phyloP scores from a whole-genome alignment of 2,329 filamentous ascomycete genomes.

The Aspergillaceae sp. region DNA sequence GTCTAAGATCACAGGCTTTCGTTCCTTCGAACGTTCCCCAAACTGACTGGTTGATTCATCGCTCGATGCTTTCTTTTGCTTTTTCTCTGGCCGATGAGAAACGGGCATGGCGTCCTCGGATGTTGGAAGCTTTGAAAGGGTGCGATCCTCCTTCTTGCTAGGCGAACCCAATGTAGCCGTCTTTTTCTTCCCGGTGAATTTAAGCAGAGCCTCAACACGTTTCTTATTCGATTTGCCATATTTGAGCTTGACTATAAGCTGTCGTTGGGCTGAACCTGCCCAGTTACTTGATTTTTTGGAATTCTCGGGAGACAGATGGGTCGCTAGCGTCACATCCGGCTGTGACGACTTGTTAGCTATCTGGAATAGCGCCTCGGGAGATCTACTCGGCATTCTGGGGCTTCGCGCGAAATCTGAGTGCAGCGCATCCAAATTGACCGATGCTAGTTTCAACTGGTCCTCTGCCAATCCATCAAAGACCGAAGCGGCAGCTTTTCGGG shows the following conservation, averaged over 20 bases:
- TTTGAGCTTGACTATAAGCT: constrained; percentile 42
- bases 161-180: constrained; percentile 16
- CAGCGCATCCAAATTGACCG: constrained; percentile 6
- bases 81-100: constrained; percentile 4
- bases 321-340: not conserved
- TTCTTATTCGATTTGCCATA: constrained; percentile 44
- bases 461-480: not conserved
- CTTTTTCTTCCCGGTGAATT: constrained; percentile 34
- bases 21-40: constrained; percentile 28
- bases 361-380: constrained; percentile 2
- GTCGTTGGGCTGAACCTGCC: constrained; percentile 12
- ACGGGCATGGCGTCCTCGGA: constrained; percentile 2
- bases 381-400: constrained; percentile 7
- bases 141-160: constrained; percentile 12
- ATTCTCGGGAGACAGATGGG: not conserved
- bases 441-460: not conserved
- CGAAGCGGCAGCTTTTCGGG: constrained; percentile 9
- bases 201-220: constrained; percentile 40
- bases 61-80: constrained; percentile 13
- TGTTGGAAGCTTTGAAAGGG: constrained; percentile 3
- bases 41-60: constrained; percentile 19
- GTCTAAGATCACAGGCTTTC: constrained; percentile 20
- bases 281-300: too few species aligned
- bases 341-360: not conserved
- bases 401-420: constrained; percentile 12